phyloP scores from a whole-genome alignment of 495 filamentous ascomycete species.

The Podospora bellae-mahoneyi region DNA sequence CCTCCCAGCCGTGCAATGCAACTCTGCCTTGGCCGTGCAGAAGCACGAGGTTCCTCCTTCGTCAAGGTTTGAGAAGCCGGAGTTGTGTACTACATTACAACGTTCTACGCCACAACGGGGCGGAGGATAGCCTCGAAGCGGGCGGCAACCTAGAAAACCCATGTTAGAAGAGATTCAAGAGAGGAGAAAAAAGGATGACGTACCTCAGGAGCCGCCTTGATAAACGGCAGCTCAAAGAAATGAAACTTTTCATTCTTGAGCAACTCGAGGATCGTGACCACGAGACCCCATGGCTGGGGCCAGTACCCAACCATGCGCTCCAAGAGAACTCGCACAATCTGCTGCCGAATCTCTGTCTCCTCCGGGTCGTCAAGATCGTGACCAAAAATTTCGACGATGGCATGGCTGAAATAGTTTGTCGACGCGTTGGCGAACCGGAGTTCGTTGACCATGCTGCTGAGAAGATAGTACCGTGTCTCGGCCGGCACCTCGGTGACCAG shows the following conservation, averaged over 20 bases:
- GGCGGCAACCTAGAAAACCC: constrained; percentile 37
- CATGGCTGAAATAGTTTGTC: constrained; percentile 90
- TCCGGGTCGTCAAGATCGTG: constrained; percentile 71
- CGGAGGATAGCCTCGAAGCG: constrained; percentile 26
- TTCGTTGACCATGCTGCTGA: constrained; percentile 84
- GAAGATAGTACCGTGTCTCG: constrained; percentile 78
- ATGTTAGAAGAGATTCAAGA: constrained; percentile 19
- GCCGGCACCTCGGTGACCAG: constrained; percentile 69
- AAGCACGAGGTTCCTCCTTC: neutral
- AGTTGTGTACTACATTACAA: neutral
- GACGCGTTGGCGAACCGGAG: constrained; percentile 84
- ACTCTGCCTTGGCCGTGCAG: neutral
- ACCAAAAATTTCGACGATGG: constrained; percentile 82
- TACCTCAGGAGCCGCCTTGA: constrained; percentile 85
- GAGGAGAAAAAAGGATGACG: constrained; percentile 21
- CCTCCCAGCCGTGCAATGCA: neutral
- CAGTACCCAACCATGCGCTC: constrained; percentile 86
- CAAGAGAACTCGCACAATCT: constrained; percentile 80
- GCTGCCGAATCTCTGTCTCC: constrained; percentile 78
- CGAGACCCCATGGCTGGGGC: constrained; percentile 94
- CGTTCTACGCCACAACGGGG: neutral
- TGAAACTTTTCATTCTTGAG: constrained; percentile 82
- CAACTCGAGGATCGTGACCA: constrained; percentile 85
- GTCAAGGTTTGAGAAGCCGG: neutral
- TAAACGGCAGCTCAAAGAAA: constrained; percentile 90